These are phyloP conservation scores for Lepidium aucheri DNA, from an alignment of 345 rosid species.

Conservation along the genomic window DNA sequence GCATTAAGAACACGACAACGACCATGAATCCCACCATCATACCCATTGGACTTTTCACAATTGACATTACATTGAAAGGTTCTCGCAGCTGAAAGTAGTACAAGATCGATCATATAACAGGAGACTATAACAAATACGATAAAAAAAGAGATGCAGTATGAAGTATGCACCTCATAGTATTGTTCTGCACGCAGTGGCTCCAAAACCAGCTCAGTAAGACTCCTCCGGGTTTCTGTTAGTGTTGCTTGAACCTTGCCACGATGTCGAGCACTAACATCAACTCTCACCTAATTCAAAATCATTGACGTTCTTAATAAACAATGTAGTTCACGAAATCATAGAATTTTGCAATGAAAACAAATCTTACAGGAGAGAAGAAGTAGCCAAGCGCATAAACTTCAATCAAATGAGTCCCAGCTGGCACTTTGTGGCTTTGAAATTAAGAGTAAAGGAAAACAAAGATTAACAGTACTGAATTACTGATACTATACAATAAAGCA, in stretches of 20 bases:
- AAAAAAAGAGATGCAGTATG: neutral
- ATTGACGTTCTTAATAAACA: neutral
- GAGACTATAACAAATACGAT: neutral
- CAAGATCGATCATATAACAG: conserved; percentile 1
- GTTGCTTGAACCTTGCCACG: conserved; percentile 94
- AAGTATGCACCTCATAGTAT: conserved; percentile 66
- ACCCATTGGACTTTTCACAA: conserved; percentile 97
- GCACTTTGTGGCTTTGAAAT: conserved; percentile 61
- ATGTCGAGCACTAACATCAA: conserved; percentile 95
- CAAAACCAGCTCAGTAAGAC: conserved; percentile 72
- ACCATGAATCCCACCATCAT: conserved; percentile 97
- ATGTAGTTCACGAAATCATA: neutral
- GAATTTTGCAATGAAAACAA: neutral
- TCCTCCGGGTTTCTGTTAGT: conserved; percentile 82
- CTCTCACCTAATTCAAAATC: conserved; percentile 56
- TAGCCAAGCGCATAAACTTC: conserved; percentile 82
- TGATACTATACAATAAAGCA: neutral
- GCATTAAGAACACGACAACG: conserved; percentile 86
- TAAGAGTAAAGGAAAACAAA: conserved; percentile 43
- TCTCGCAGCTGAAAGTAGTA: conserved; percentile 65
- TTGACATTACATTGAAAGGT: conserved; percentile 74
- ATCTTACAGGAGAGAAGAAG: conserved; percentile 90
- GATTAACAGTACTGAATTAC: neutral
- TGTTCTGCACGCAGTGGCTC: conserved; percentile 81
- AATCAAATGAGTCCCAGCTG: conserved; percentile 94